Conservation (phyloP, 2,329 filamentous ascomycete genomes). For the Aureobasidium lini region DNA sequence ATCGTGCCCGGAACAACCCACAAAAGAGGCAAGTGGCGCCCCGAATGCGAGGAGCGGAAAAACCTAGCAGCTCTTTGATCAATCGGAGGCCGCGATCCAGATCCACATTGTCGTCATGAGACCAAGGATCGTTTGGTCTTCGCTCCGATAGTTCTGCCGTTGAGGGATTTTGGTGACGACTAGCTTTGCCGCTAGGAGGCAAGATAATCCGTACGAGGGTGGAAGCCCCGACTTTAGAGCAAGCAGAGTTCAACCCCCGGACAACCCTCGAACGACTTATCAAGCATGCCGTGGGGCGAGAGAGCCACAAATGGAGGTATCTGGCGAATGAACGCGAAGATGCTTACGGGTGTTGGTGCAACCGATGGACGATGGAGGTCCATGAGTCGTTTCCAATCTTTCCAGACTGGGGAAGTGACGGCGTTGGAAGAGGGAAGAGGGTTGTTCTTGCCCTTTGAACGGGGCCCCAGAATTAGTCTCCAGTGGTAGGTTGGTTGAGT, state of each 20-base stretch:
- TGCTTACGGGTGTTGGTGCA: background rate
- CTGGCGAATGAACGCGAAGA: background rate
- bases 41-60: background rate
- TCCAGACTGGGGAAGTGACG: background rate
- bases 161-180: background rate
- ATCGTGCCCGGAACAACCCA: background rate
- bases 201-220: background rate
- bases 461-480: background rate
- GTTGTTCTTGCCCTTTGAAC: background rate
- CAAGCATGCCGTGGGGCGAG: background rate
- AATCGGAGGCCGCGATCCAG: background rate
- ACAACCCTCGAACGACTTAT: background rate
- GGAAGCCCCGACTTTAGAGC: background rate
- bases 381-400: background rate
- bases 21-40: background rate
- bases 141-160: conserved; percentile 9
- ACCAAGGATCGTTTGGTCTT: background rate
- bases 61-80: background rate
- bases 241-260: background rate
- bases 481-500: too few relatives aligned
- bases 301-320: background rate
- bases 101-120: background rate
- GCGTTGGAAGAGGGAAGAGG: background rate
- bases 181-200: background rate
- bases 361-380: background rate